Evolutionary conservation across 2,329 filamentous ascomycete genomes (phyloP), one percentile per base, ranked within the genome.

Genomic region (Colletotrichum musicola): DNA sequence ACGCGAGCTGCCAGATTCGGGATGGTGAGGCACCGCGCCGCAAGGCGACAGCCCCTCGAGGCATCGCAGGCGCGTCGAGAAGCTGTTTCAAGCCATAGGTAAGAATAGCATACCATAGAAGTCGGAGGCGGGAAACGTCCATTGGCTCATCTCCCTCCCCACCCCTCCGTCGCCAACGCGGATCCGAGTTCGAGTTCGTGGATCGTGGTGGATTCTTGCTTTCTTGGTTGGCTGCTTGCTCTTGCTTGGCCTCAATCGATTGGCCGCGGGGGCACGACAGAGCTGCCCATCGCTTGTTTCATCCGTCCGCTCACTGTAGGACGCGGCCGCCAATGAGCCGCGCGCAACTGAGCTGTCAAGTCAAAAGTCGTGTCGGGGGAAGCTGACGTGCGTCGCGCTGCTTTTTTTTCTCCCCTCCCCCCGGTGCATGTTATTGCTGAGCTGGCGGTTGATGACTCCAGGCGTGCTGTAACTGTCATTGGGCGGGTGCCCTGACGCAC

Each of bases 301-400:
- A 68, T 59, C 65, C 30, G 62, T 57, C 35, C 27, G 35, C 44
- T 49, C 46, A 7, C 51, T 25, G 59, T 46, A 51, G 56, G 49
- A 59, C 49, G 65, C 54, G 42, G 40, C 62, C 61, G 44, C 65
- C 65, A 68, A 65, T 68, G 65, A 68, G 62, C 62, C 62, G 62
- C 65, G 65, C 55, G 62, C 49, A 68, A 49, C 25, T n/a, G 55
- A 55, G 30, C 54, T 50, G 61, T 59, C 54, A 3, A 3, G 13
- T 40, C 30, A 10, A 35, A 10, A 35, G 30, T 35, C 30, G 53
- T 44, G 44, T 35, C 35, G 40, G 18, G 27, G 44, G 7, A 60
- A 64, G 49, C 65, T 65, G 65, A 65, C 49, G 65, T 68, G 65
- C 61, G 61, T 57, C 54, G 64, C 25, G 22, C 51, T 57, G 60